These are phyloP conservation scores for grape (Vitis vinifera) DNA, from an alignment of 164 flowering plant genomes.

Conservation along the genomic window ASM3070453v1 NC_081822.1:33907501-33908000, in stretches of 20 bases:
- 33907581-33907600: slow-evolving; percentile 61
- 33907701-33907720: background rate
- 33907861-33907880: slow-evolving; percentile 57
- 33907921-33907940: too few species aligned
- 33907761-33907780: background rate
- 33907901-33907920: background rate
- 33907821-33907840: slow-evolving; percentile 56
- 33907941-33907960: background rate
- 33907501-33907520: background rate
- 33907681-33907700: slow-evolving; percentile 84
- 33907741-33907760: background rate
- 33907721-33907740: background rate
- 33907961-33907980: too few species aligned
- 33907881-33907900: slow-evolving; percentile 33
- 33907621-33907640: slow-evolving; percentile 45
- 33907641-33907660: slow-evolving; percentile 47
- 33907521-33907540: background rate
- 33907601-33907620: slow-evolving; percentile 59
- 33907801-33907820: slow-evolving; percentile 73
- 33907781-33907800: background rate
- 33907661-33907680: slow-evolving; percentile 74
- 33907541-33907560: slow-evolving; percentile 62
- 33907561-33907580: slow-evolving; percentile 67
- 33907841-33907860: slow-evolving; percentile 93
- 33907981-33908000: too few species aligned